Base-by-base conservation (phyloP, 2,329 filamentous ascomycete species). In the Botrytis paeoniae region DNA sequence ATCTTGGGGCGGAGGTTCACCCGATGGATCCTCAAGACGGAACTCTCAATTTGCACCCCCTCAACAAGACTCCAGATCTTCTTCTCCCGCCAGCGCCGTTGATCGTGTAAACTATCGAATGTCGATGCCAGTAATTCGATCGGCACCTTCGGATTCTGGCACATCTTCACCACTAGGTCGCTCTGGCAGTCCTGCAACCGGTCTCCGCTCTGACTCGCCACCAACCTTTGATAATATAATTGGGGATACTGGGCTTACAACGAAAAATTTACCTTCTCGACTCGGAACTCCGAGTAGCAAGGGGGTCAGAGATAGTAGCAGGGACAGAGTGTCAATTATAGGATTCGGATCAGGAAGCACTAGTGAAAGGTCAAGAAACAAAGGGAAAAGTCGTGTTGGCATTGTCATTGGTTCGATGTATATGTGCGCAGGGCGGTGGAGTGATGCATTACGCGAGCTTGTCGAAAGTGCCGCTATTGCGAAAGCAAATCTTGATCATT, bases 401-500 rank as follows among this genome's bases (percentile, higher is more conserved):
- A 91, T 98, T 73, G 88, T 97, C 14, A 86, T 97, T 77, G 95
- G 93, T 1, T 94, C 92, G 25, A 85, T 98, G 76, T 97, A 95
- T 81, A 88, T 99, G 77, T 92, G 95, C 82, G 92, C 94, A 70
- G 96, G 96, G 39, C 89, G 94, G 75, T 98, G 96, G 94, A 89
- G 87, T 65, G 95, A 98, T 83, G 95, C 95, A 12, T 82, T 98
- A 63, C 92, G 89, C 80, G 93, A 97, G 80, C 87, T 98, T 35
- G 86, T 89, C 16, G 95, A 98, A 74, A 93, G 92, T 71, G 94
- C 93, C 2, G 88, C 88, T 16, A 89, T 91, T 77, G 92, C 94
- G 25, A 92, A 93, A 78, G 90, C 89, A 54, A 88, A 93, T 73
- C 95, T 94, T 78, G 96, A 99, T 82, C 93, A 97, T 82, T 82